A percentile compares a stretch with the other conserved stretches of the same genome.
Conservation (phyloP, 2,329 filamentous ascomycete species). For the Monosporascus sp. region DNA sequence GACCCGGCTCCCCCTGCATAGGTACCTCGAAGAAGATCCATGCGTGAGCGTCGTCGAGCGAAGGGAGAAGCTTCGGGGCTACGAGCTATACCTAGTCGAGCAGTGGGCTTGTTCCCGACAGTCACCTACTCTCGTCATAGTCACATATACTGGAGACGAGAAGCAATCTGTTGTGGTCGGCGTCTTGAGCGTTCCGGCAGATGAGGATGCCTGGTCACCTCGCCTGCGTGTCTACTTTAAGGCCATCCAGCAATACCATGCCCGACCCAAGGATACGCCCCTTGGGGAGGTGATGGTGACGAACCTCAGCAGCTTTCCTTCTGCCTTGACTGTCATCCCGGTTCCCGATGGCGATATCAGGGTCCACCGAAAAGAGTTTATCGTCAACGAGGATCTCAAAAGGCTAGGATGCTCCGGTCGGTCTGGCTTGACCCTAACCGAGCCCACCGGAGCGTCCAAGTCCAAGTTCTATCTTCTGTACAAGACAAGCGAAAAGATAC, state of each 20-base stretch:
- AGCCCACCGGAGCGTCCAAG: conserved; percentile 74
- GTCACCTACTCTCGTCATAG: conserved; percentile 86
- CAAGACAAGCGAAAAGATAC: conserved; percentile 75
- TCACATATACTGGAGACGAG: conserved; percentile 85
- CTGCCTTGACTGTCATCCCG: conserved; percentile 83
- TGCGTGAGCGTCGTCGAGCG: conserved; percentile 70
- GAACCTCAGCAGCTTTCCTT: conserved; percentile 87
- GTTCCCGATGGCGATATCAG: conserved; percentile 82
- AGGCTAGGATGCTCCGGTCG: conserved; percentile 86
- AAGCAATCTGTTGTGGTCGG: conserved; percentile 73
- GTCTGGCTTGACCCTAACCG: conserved; percentile 73
- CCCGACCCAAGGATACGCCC: conserved; percentile 73
- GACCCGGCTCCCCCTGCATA: conserved; percentile 18
- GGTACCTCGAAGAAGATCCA: conserved; percentile 81
- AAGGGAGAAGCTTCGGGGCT: conserved; percentile 66
- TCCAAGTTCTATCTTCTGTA: conserved; percentile 92
- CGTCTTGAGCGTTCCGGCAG: conserved; percentile 74
- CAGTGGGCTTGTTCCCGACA: conserved; percentile 94
- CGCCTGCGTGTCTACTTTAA: conserved; percentile 79
- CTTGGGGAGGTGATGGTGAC: conserved; percentile 89
- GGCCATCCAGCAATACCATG: conserved; percentile 79
- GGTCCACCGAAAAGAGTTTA: conserved; percentile 75
- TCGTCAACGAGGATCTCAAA: conserved; percentile 93
- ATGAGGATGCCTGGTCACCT: conserved; percentile 75
- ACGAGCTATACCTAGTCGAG: conserved; percentile 91